Evolutionary conservation across 2,329 filamentous ascomycete species (phyloP).

Genomic region (Diaporthe destruens): DNA sequence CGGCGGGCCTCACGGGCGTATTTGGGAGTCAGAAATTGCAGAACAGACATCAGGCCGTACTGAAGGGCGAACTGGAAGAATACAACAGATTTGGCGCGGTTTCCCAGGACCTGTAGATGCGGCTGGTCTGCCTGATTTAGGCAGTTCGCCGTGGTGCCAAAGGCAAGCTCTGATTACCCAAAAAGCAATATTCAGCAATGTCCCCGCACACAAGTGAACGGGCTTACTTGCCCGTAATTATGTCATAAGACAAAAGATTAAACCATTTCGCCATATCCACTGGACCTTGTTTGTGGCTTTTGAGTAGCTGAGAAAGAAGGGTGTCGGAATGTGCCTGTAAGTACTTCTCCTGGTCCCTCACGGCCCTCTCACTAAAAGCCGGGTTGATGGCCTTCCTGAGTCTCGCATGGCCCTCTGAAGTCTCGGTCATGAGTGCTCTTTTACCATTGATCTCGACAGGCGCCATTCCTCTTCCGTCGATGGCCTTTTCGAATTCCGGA

Average conservation of each 20-base stretch:
- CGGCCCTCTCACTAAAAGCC: slow-evolving; percentile 47
- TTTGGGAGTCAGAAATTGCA: slow-evolving; percentile 20
- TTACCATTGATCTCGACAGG: slow-evolving; percentile 35
- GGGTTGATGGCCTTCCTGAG: slow-evolving; percentile 45
- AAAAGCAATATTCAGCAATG: background rate
- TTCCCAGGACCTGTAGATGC: slow-evolving; percentile 20
- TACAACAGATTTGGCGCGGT: slow-evolving; percentile 21
- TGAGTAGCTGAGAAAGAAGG: slow-evolving; percentile 41
- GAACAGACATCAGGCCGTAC: slow-evolving; percentile 4
- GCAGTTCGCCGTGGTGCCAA: slow-evolving; percentile 20
- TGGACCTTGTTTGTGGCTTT: slow-evolving; percentile 16
- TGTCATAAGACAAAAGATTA: slow-evolving; percentile 45
- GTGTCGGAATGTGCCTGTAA: slow-evolving; percentile 42
- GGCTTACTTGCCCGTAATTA: slow-evolving; percentile 37
- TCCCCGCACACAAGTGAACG: no score
- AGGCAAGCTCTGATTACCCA: slow-evolving; percentile 16
- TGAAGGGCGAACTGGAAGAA: slow-evolving; percentile 24
- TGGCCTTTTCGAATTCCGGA: slow-evolving; percentile 25
- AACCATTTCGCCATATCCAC: slow-evolving; percentile 45
- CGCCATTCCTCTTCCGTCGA: slow-evolving; percentile 20
- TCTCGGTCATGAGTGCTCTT: slow-evolving; percentile 35
- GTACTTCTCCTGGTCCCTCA: slow-evolving; percentile 45
- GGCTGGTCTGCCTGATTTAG: slow-evolving; percentile 32
- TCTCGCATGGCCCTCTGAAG: slow-evolving; percentile 37
- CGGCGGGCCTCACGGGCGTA: slow-evolving; percentile 27